Evolutionary conservation across 2,329 filamentous ascomycete species (phyloP).

Genomic region (Colletotrichum theobromicola): DNA sequence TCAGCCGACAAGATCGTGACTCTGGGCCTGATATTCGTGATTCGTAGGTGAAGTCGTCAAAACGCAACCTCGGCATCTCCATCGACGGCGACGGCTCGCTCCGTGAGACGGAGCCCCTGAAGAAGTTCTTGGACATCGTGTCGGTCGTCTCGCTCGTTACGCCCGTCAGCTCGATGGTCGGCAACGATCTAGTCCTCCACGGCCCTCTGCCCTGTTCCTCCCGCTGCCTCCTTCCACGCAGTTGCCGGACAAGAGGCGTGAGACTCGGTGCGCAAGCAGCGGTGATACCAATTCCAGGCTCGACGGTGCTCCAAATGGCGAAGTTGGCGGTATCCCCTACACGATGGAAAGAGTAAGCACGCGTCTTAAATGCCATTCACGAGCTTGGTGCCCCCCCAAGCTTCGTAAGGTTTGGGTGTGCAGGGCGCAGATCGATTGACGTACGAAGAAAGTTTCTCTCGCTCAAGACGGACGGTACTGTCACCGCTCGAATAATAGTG

Average conservation of each 20-base stretch:
- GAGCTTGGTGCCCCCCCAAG: neutral
- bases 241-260: slow-evolving; percentile 29
- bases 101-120: neutral
- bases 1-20: neutral
- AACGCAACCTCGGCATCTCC: slow-evolving; percentile 5
- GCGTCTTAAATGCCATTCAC: neutral
- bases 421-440: neutral
- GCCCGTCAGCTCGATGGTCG: neutral
- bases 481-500: slow-evolving; percentile 48
- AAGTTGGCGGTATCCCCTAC: slow-evolving; percentile 39
- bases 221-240: neutral
- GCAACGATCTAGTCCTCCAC: neutral
- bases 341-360: neutral
- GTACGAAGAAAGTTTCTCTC: slow-evolving; percentile 44
- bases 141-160: neutral
- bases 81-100: neutral
- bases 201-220: neutral
- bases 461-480: slow-evolving; percentile 38
- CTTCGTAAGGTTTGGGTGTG: slow-evolving; percentile 17
- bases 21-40: slow-evolving; percentile 7
- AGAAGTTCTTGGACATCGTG: neutral
- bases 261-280: slow-evolving; percentile 43
- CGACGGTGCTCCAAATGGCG: slow-evolving; percentile 51
- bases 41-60: slow-evolving; percentile 14
- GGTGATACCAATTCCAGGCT: slow-evolving; percentile 45